These are phyloP conservation scores for Spergularia azorica DNA, from an alignment of 179 eudicot species.

Conservation along the genomic window DNA sequence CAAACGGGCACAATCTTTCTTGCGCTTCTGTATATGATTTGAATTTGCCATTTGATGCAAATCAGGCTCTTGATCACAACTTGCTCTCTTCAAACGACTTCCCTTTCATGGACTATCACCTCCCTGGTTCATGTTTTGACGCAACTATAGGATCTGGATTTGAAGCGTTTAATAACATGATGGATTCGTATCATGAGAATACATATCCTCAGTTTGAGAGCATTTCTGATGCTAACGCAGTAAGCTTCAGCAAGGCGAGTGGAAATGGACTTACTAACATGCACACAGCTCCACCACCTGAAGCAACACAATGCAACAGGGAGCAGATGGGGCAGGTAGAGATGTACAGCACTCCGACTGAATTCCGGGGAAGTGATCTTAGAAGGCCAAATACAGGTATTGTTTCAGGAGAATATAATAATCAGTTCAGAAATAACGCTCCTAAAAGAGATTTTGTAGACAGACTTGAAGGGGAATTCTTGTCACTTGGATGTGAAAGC, in stretches of 20 bases:
- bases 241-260: conserved; percentile 2
- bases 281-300: conserved; percentile 7
- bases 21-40: conserved; percentile 10
- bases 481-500: conserved; percentile 29
- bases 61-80: conserved; percentile 2
- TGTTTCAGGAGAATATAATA: conserved; percentile 18
- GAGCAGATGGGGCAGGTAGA: neutral
- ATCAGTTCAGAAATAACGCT: conserved; percentile 9
- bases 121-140: conserved; percentile 7
- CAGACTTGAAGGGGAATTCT: conserved; percentile 28
- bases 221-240: conserved; percentile 1
- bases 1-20: conserved; percentile 2
- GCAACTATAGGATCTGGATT: neutral
- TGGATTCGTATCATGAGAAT: conserved; percentile 16
- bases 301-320: neutral
- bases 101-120: conserved; percentile 11
- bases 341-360: neutral
- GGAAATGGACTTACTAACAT: conserved; percentile 10
- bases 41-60: conserved; percentile 9
- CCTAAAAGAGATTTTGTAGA: conserved; percentile 8
- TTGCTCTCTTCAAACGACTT: neutral
- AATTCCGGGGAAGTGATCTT: conserved; percentile 7
- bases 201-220: conserved; percentile 1
- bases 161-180: neutral
- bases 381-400: conserved; percentile 1